These are phyloP conservation scores for Emericellopsis terricola DNA, from an alignment of 495 filamentous ascomycete genomes.

Conservation along the genomic window DNA sequence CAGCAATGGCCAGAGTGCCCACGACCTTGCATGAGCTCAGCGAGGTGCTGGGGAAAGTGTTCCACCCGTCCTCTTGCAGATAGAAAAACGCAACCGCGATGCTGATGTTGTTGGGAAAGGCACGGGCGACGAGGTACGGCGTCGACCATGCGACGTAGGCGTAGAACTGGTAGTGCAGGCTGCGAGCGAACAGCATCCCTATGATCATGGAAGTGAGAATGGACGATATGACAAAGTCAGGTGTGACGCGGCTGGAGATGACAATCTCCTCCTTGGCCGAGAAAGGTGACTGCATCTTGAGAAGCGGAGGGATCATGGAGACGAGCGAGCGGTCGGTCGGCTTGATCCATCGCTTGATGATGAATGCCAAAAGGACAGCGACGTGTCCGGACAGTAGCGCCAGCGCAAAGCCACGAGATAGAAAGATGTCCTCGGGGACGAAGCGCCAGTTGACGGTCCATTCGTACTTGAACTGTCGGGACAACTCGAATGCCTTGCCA, in stretches of 20 bases:
- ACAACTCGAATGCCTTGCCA: conserved; percentile 71
- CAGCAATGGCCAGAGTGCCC: conserved; percentile 43
- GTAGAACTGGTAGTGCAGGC: conserved; percentile 95
- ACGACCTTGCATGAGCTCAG: conserved; percentile 65
- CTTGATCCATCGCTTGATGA: conserved; percentile 27
- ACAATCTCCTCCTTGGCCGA: conserved; percentile 28
- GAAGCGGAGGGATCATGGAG: conserved; percentile 31
- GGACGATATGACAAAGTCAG: conserved; percentile 57
- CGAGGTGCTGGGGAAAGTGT: conserved; percentile 81
- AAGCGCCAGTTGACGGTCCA: conserved; percentile 99
- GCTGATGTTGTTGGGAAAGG: conserved; percentile 52
- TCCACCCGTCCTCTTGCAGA: conserved; percentile 92
- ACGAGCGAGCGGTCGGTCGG: conserved; percentile 24
- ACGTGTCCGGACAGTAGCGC: conserved; percentile 50
- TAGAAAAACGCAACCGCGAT: conserved; percentile 53
- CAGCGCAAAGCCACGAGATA: conserved; percentile 55
- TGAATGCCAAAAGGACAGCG: conserved; percentile 44
- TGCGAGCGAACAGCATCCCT: conserved; percentile 79
- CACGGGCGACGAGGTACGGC: conserved; percentile 78
- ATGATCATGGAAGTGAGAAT: conserved; percentile 66
- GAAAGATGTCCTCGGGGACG: conserved; percentile 61
- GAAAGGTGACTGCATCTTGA: conserved; percentile 35
- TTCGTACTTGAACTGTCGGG: conserved; percentile 78
- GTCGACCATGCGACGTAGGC: conserved; percentile 82
- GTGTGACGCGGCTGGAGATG: conserved; percentile 34